These are phyloP conservation scores for Ciborinia camelliae DNA, from an alignment of 2,329 filamentous ascomycete genomes.

Conservation along the genomic window DNA sequence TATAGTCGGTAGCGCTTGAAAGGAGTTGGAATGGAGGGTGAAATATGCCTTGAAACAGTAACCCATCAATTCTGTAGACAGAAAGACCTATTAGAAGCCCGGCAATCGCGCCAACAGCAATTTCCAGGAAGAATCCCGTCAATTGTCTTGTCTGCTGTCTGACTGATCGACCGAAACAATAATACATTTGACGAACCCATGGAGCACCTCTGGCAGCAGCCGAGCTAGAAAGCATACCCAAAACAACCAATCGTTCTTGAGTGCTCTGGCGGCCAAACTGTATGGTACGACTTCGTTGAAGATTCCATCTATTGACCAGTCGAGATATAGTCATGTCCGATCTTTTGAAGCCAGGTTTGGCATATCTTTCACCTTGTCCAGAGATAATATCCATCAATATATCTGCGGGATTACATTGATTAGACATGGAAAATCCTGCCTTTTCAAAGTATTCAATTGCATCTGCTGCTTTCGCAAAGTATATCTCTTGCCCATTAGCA, in stretches of 20 bases:
- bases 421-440: neutral
- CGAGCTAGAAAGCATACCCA: neutral
- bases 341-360: neutral
- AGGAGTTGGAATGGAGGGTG: neutral
- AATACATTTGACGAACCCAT: constrained; percentile 1
- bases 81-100: neutral
- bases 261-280: neutral
- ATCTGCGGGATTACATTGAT: neutral
- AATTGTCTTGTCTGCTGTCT: constrained; percentile 3
- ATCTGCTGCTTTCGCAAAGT: neutral
- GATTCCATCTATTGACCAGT: neutral
- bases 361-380: neutral
- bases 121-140: neutral
- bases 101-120: neutral
- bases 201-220: neutral
- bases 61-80: neutral
- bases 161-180: neutral
- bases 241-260: neutral
- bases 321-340: neutral
- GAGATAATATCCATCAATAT: neutral
- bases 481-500: neutral
- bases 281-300: neutral
- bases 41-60: constrained; percentile 5
- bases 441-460: neutral
- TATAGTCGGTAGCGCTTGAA: constrained; percentile 10